Evolutionary conservation across 805 yeast species (phyloP), one percentile per base, ranked within the genome.

Genomic region (Zygosaccharomyces bailii): DNA sequence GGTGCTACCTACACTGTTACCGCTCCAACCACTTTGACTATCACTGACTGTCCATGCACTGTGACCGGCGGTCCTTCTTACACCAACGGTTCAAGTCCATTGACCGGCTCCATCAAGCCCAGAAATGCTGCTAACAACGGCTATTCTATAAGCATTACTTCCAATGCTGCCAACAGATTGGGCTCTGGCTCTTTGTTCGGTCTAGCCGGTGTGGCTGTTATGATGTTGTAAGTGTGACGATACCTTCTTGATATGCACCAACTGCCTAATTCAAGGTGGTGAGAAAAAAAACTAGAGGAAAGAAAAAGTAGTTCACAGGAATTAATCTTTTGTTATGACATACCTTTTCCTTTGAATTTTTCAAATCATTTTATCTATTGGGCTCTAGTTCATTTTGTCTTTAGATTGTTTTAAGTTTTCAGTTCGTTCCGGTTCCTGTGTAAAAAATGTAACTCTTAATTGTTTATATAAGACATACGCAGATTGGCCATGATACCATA

Each of bases 31-130:
- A 86, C 95, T 56, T 69, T 86, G 60, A 86, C 93, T 67, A 76
- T 86, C 79, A 84, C 95, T 60, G 83, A 86, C 76, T 81, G 86
- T 70, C 90, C 90, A 65, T 86, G 95, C 75, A 84, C 91, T 63
- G 14, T 44, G 40, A 43, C 53, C 14, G 51, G 55, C 14, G 54
- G 30, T 43, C 34, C 48, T 38, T 25, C 50, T 34, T 37, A 37
- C 40, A 37, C 24, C 11, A 37, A 37, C 32, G 40, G 40, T 16
- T 37, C 33, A 9, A 21, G 19, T 10, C 34, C 39, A 34, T 20
- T 35, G 36, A 20, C 21, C 8, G 13, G 31, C 13, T 31, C 46
- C 21, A 17, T 34, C n/a, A 34, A 23, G 8, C 27, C 45, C 13
- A 25, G 29, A 25, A 19, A 13, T 9, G 38, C 37, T n/a, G 36